Evolutionary conservation across 257 asterid species (phyloP), one percentile per base, ranked within the genome.

Genomic region (Solanum pimpinellifolium): DNA sequence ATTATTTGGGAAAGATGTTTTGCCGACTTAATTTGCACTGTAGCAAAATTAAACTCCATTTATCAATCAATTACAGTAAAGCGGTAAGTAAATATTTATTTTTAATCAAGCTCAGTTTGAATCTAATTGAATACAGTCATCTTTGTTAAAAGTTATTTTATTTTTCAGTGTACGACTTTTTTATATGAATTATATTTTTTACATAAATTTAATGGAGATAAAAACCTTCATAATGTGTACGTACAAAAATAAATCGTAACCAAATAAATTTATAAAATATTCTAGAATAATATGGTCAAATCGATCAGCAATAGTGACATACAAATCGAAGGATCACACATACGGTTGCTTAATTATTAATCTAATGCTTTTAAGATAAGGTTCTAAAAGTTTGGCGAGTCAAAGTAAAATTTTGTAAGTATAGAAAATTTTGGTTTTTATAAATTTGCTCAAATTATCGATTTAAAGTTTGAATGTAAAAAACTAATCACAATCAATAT

Each of bases 111-210:
- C 2, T 20, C 2, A 56, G 2, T 20, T 56, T 20, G 12, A 56
- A 4, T 56, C 25, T 56, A 0, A 7, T 56, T 56, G 5, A 20
- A 56, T 56, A 56, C 0, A 20, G 0, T 56, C 0, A 2, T 3
- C 0, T 56, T 8, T 20, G 0, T 20, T 20, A 8, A 20, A 56
- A 0, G 1, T 20, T 1, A 0, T 56, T 56, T 56, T 20, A 56
- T 0, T 1, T 56, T 4, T 8, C 2, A 56, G 20, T 2, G 0
- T 56, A 11, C 0, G 1, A 56, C 5, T 7, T 20, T 20, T 0
- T 0, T 1, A 52, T 49, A 15, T 49, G 0, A 5, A 5, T 49
- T 47, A 15, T 14, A 11, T 44, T 3, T 46, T 46, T 46, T 0
- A 46, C 1, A 16, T 29, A 27, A 65, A n/a, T 11, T 65, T n/a